phyloP scores from a whole-genome alignment of 352 stramenopile genomes.

The Pythium oligandrum region DNA sequence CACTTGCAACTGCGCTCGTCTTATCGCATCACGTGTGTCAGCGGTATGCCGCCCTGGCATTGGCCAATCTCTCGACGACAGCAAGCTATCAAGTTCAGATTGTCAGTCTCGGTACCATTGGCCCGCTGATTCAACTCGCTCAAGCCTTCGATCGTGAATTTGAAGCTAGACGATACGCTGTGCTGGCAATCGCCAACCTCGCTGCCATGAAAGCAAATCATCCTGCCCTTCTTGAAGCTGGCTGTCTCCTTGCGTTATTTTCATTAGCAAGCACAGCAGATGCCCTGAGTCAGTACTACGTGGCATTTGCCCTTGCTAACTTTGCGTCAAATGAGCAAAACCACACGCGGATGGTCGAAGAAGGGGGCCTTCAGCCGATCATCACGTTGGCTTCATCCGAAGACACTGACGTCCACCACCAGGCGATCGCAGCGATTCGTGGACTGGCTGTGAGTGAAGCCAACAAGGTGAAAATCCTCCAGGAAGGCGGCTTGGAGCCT shows the following conservation, averaged over 20 bases:
- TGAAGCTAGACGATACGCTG: slow-evolving; percentile 91
- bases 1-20: slow-evolving; percentile 87
- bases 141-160: slow-evolving; percentile 88
- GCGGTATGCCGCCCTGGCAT: slow-evolving; percentile 88
- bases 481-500: slow-evolving; percentile 94
- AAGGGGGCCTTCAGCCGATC: slow-evolving; percentile 93
- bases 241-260: slow-evolving; percentile 90
- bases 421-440: slow-evolving; percentile 91
- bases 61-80: slow-evolving; percentile 94
- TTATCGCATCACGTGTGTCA: slow-evolving; percentile 91
- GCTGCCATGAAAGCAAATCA: slow-evolving; percentile 95
- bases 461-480: slow-evolving; percentile 96
- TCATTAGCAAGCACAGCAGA: slow-evolving; percentile 92
- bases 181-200: slow-evolving; percentile 94
- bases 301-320: slow-evolving; percentile 93
- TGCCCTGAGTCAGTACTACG: slow-evolving; percentile 93
- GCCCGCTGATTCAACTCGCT: slow-evolving; percentile 86
- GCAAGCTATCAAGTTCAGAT: slow-evolving; percentile 93
- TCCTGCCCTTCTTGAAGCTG: slow-evolving; percentile 87
- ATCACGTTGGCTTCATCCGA: slow-evolving; percentile 90
- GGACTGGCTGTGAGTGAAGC: slow-evolving; percentile 87
- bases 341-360: slow-evolving; percentile 92
- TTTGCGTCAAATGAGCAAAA: slow-evolving; percentile 92
- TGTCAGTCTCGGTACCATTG: slow-evolving; percentile 91
- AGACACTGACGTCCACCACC: slow-evolving; percentile 93